These are phyloP conservation scores for Leishmania tropica DNA, from an alignment of 208 protist genomes.

Conservation along the genomic window DNA sequence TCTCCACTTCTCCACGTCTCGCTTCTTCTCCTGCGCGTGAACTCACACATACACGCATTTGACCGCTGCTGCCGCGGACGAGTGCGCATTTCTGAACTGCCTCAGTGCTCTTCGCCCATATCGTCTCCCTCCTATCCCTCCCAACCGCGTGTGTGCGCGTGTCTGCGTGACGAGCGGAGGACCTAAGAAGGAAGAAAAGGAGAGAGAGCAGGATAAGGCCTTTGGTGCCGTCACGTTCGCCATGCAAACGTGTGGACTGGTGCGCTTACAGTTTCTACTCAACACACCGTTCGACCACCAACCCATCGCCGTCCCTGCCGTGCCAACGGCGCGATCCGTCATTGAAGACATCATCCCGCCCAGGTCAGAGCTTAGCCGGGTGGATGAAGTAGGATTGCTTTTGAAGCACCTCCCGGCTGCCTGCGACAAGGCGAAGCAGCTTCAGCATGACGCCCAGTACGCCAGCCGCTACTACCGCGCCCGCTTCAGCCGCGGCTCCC, in stretches of 20 bases:
- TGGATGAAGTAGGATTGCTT: conserved; percentile 55
- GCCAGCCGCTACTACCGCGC: conserved; percentile 72
- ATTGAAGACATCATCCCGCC: conserved; percentile 30
- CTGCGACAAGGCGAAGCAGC: conserved; percentile 57
- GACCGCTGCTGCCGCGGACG: background rate
- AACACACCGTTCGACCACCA: conserved; percentile 74
- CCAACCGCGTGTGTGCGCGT: background rate
- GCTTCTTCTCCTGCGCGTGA: background rate
- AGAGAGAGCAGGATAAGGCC: background rate
- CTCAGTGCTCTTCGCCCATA: background rate
- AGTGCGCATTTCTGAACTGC: background rate
- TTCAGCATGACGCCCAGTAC: conserved; percentile 45
- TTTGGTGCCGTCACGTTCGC: background rate
- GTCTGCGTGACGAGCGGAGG: background rate
- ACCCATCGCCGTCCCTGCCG: conserved; percentile 42
- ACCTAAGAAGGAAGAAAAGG: background rate
- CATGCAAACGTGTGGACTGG: background rate
- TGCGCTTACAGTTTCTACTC: conserved; percentile 33
- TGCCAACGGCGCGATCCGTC: conserved; percentile 13
- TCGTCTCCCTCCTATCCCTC: too few species aligned
- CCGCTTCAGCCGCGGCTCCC: conserved; percentile 53
- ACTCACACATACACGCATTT: background rate
- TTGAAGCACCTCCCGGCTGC: conserved; percentile 49
- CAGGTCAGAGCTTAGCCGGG: conserved; percentile 22
- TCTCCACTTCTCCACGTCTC: background rate